Conservation (phyloP, 2,329 filamentous ascomycete genomes). For the Stagonosporopsis cucurbitacearum region DNA sequence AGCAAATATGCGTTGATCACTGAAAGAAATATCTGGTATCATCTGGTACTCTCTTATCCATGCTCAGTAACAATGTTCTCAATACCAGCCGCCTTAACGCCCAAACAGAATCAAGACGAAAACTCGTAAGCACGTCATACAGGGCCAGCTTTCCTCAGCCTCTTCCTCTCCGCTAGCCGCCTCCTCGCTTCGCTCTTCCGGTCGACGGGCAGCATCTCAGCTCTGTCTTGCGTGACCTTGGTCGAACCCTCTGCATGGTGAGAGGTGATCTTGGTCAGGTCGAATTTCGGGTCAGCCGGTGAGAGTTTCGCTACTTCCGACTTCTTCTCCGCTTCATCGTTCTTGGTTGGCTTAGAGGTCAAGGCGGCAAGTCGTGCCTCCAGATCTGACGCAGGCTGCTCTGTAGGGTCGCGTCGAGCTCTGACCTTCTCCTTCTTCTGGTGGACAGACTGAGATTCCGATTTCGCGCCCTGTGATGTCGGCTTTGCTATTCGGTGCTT, state of each 20-base stretch:
- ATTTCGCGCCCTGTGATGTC: constrained; percentile 12
- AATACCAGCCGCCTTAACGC: background rate
- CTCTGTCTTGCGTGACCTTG: constrained; percentile 28
- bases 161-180: constrained; percentile 37
- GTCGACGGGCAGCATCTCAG: constrained; percentile 28
- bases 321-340: background rate
- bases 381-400: constrained; percentile 5
- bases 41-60: constrained; percentile 25
- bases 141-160: constrained; percentile 30
- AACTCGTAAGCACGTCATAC: background rate
- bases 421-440: constrained; percentile 10
- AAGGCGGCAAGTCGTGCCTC: constrained; percentile 14
- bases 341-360: constrained; percentile 2
- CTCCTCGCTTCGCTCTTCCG: constrained; percentile 38
- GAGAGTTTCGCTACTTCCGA: constrained; percentile 2
- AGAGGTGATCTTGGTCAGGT: constrained; percentile 30
- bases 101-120: background rate
- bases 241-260: constrained; percentile 35
- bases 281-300: constrained; percentile 27
- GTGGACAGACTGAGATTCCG: constrained; percentile 3
- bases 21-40: constrained; percentile 30
- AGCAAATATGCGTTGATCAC: background rate
- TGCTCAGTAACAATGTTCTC: background rate
- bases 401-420: background rate
- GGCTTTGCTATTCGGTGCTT: constrained; percentile 30